Base-by-base conservation (phyloP, 345 rosid species). In the Excoecaria agallocha region DNA sequence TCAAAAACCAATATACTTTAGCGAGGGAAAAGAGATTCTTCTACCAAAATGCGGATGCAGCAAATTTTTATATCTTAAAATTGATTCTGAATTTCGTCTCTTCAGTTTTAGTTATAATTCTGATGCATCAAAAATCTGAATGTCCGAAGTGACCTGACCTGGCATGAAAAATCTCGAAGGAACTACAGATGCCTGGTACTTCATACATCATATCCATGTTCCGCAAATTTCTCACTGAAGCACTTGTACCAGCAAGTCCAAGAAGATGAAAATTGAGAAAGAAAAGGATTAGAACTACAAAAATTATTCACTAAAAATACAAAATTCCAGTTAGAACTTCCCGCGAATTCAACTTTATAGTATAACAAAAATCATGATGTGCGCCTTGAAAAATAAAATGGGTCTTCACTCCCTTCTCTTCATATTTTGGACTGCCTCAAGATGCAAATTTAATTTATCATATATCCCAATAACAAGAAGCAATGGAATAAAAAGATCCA, bases 381-480 rank as follows among this genome's bases (percentile, higher is more conserved):
- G 37, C 3, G 25, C 41, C 19, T 62, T 39, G 16, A 39, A 54
- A 12, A 12, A 24, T 50, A 19, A 69, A 51, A 60, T 41, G 50
- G 52, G 43, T 39, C 20, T 41, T 1, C n/a, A n/a, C 13, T 25
- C 65, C 68, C 54, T 38, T 15, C 8, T 65, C 65, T 38, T 76
- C 45, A 20, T 12, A 54, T 19, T 70, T n/a, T 12, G 52, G 30
- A 43, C 74, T 62, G 74, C 74, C 54, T 48, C 39, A 25, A 61
- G 22, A 58, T 58, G 16, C 17, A 39, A 37, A 46, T 58, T 64
- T 56, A 48, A 38, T 70, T 74, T 20, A 64, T 74, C 52, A 64
- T 30, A 55, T 22, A 37, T 35, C 68, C 8, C 2, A 39, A 41
- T 51, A 38, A 63, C 41, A 65, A 24, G 38, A 66, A 59, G n/a